Conservation (phyloP, 192 early-diverging fungal genomes). For the Rhizophagus sp. region DNA sequence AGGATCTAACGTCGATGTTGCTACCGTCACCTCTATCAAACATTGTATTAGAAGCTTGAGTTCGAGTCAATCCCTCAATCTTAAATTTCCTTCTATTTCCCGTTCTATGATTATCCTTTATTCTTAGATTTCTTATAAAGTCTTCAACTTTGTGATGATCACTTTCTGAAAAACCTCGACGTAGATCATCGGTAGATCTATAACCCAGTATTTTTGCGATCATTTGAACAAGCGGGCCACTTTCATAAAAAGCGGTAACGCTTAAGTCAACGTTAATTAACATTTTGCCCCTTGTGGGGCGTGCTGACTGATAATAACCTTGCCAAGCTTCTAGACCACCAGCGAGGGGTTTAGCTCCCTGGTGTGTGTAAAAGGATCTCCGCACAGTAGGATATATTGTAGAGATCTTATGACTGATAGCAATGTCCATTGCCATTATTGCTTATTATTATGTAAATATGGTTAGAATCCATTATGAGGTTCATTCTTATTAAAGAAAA, state of each 20-base stretch:
- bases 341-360: conserved; percentile 40
- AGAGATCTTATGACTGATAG: conserved; percentile 76
- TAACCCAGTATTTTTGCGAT: too few species aligned
- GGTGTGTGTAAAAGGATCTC: conserved; percentile 90
- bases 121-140: conserved; percentile 48
- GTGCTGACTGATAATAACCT: conserved; percentile 89
- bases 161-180: conserved; percentile 41
- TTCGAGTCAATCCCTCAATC: conserved; percentile 63
- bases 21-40: conserved; percentile 56
- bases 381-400: conserved; percentile 74
- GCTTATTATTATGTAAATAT: conserved; percentile 20
- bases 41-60: conserved; percentile 64
- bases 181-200: conserved; percentile 59
- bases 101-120: conserved; percentile 60
- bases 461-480: not conserved
- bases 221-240: conserved; percentile 51
- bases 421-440: conserved; percentile 73
- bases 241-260: conserved; percentile 64
- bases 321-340: conserved; percentile 90
- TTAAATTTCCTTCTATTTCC: conserved; percentile 70
- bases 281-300: conserved; percentile 52
- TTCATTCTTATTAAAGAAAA: not conserved
- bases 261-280: conserved; percentile 73
- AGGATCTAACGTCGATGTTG: conserved; percentile 69
- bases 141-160: conserved; percentile 49